Conservation (phyloP, 2,329 filamentous ascomycete genomes). For the Sclerotinia minor region DNA sequence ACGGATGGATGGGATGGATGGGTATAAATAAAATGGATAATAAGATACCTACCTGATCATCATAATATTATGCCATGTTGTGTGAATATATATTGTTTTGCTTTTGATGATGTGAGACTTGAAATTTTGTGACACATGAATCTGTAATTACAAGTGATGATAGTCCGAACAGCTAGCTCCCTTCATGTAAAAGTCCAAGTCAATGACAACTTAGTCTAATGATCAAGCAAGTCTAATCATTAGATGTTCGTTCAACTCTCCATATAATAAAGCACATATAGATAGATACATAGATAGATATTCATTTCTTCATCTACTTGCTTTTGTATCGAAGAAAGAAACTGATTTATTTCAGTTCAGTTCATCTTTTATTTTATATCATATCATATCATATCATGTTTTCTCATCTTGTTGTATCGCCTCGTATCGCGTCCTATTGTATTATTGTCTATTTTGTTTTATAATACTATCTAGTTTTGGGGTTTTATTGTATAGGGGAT, state of each 20-base stretch:
- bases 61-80: background rate
- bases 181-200: background rate
- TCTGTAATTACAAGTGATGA: background rate
- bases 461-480: too few species aligned
- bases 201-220: background rate
- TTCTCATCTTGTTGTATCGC: too few species aligned
- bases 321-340: too few species aligned
- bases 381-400: too few species aligned
- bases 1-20: conserved; percentile 13
- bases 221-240: background rate
- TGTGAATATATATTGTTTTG: background rate
- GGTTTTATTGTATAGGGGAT: too few species aligned
- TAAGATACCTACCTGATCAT: conserved; percentile 23
- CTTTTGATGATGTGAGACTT: background rate
- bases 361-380: too few species aligned
- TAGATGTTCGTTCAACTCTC: background rate
- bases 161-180: background rate
- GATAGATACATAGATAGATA: too few species aligned
- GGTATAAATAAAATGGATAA: conserved; percentile 23
- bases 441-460: too few species aligned
- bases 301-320: too few species aligned
- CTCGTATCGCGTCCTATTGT: too few species aligned
- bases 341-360: too few species aligned
- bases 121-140: background rate
- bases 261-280: too few species aligned